phyloP scores from a whole-genome alignment of 208 protist species.

The Sergeia podlipaevii region DNA sequence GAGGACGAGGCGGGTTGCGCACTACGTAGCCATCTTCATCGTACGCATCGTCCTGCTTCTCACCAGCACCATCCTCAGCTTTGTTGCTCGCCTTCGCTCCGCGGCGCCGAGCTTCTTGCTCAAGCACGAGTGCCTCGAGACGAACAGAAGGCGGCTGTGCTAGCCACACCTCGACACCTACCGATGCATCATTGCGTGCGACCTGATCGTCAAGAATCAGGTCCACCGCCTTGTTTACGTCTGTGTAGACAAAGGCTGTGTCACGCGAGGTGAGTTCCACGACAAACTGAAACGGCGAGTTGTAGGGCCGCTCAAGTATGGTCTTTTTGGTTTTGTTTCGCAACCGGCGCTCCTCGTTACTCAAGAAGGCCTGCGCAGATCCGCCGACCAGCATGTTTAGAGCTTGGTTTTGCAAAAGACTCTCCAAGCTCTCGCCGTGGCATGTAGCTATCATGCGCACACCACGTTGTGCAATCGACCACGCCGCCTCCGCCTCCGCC shows the following conservation, averaged over 20 bases:
- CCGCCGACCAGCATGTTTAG: slow-evolving; percentile 88
- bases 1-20: too few species aligned
- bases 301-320: slow-evolving; percentile 72
- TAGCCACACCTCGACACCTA: slow-evolving; percentile 41
- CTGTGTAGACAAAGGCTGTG: slow-evolving; percentile 58
- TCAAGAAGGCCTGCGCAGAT: slow-evolving; percentile 84
- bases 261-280: slow-evolving; percentile 69
- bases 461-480: slow-evolving; percentile 85
- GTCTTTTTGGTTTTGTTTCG: slow-evolving; percentile 85
- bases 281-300: slow-evolving; percentile 76
- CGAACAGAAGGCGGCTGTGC: slow-evolving; percentile 27
- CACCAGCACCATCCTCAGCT: not conserved
- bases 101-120: slow-evolving; percentile 4
- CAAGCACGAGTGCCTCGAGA: slow-evolving; percentile 18
- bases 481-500: slow-evolving; percentile 76
- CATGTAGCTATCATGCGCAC: slow-evolving; percentile 87
- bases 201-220: slow-evolving; percentile 73
- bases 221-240: slow-evolving; percentile 85
- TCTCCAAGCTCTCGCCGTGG: slow-evolving; percentile 77
- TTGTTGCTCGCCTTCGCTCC: slow-evolving; percentile 1
- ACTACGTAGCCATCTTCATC: slow-evolving; percentile 24
- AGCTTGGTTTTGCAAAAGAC: slow-evolving; percentile 85
- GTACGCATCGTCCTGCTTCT: not conserved
- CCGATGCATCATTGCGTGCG: slow-evolving; percentile 27
- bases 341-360: slow-evolving; percentile 76